Percentiles rank a stretch among this genome's conserved stretches.
Conservation (phyloP, 2,329 filamentous ascomycete genomes). For the Cladosporium sp. region DNA sequence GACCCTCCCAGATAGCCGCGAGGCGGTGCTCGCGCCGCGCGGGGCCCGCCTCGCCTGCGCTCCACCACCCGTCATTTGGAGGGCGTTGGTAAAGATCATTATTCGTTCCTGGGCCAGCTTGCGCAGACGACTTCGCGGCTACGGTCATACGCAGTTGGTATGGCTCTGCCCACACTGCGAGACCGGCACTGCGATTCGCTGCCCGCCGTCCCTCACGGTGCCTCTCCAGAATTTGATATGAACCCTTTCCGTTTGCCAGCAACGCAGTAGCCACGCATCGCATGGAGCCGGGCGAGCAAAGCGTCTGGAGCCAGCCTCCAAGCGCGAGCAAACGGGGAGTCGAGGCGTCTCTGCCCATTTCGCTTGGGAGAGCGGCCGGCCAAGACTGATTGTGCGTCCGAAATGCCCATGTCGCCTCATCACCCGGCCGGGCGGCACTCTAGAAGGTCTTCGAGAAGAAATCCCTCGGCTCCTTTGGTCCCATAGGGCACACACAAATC, state of each 20-base stretch:
- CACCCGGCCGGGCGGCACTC: conserved; percentile 10
- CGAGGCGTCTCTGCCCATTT: no score
- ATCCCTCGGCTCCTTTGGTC: conserved; percentile 2
- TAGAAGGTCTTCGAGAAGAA: background rate
- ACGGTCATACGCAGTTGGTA: no score
- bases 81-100: background rate
- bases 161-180: no score
- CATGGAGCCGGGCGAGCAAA: no score
- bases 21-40: conserved; percentile 9
- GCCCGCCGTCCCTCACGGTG: no score
- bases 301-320: no score
- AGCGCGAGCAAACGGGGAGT: no score
- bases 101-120: no score
- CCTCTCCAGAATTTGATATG: no score
- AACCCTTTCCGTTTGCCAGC: no score
- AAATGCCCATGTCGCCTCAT: background rate
- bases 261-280: no score
- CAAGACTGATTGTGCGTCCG: conserved; percentile 11
- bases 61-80: background rate
- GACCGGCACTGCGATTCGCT: background rate
- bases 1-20: conserved; percentile 5
- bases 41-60: conserved; percentile 6
- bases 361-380: background rate
- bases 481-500: conserved; percentile 10
- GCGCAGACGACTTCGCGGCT: no score